Conservation (phyloP, 2,329 filamentous ascomycete genomes). For the Domatiomyces globalis region DNA sequence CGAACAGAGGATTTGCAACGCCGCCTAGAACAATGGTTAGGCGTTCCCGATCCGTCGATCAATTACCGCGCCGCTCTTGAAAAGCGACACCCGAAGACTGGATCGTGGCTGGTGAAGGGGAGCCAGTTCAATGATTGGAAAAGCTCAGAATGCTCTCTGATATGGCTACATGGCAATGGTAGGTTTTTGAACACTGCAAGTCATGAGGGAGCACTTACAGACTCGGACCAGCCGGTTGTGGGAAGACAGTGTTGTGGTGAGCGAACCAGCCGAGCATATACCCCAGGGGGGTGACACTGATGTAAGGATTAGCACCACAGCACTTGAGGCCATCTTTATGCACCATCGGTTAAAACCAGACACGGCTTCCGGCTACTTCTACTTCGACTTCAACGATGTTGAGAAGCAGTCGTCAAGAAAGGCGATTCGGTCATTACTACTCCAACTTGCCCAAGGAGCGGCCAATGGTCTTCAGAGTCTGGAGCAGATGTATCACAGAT, state of each 20-base stretch:
- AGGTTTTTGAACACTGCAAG: not conserved
- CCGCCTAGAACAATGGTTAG: conserved; percentile 2
- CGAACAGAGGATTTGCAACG: conserved; percentile 1
- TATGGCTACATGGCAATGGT: conserved; percentile 9
- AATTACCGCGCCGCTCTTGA: conserved; percentile 5
- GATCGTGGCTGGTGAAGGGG: conserved; percentile 6
- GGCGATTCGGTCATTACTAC: conserved; percentile 1
- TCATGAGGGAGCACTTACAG: not conserved
- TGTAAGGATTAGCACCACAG: not conserved
- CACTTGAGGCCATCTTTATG: not conserved
- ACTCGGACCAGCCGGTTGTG: conserved; percentile 4
- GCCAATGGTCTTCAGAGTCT: not conserved
- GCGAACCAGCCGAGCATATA: not conserved
- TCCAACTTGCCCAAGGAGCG: not conserved
- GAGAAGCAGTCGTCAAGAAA: conserved; percentile 24
- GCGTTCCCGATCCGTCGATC: conserved; percentile 7
- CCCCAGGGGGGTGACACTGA: not conserved
- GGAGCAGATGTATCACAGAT: conserved; percentile 2
- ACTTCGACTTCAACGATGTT: conserved; percentile 28
- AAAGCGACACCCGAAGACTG: conserved; percentile 4
- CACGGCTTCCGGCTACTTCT: conserved; percentile 20
- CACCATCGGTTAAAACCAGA: conserved; percentile 2
- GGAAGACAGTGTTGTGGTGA: conserved; percentile 9
- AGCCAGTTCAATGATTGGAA: conserved; percentile 4
- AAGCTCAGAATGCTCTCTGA: conserved; percentile 1